A percentile compares a stretch with the other conserved stretches of the same genome.
phyloP scores from a whole-genome alignment of 108 stramenopile genomes.

The Nitzschia putrida region DNA sequence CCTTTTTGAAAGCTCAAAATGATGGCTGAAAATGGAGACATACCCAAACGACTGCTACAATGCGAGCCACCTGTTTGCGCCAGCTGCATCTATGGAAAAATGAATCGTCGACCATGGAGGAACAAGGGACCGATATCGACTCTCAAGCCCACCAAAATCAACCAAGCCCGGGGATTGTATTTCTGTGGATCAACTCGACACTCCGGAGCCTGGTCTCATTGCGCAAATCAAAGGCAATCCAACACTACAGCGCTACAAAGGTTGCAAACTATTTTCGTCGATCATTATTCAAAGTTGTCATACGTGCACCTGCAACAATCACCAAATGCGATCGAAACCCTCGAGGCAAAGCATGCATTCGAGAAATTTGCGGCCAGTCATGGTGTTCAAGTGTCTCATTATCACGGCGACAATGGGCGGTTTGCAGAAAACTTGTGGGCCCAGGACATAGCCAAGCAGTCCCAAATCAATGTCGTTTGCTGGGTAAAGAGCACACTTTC shows the following conservation, averaged over 20 bases:
- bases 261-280: too few species aligned
- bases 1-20: too few species aligned
- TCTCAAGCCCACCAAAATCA: neutral
- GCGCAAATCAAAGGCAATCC: constrained; percentile 45
- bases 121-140: neutral
- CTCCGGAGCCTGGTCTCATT: constrained; percentile 41
- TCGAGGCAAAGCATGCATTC: constrained; percentile 45
- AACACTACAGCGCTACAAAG: constrained; percentile 38
- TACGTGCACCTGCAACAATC: constrained; percentile 44
- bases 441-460: neutral
- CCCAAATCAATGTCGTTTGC: constrained; percentile 48
- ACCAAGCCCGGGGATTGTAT: constrained; percentile 35
- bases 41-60: constrained; percentile 11
- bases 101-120: constrained; percentile 33
- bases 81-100: constrained; percentile 34
- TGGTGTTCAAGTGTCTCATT: constrained; percentile 30
- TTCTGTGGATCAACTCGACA: constrained; percentile 45
- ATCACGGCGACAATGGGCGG: constrained; percentile 63
- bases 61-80: constrained; percentile 27
- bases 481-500: constrained; percentile 52
- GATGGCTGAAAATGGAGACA: too few species aligned
- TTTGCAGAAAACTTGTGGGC: constrained; percentile 41
- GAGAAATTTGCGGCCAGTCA: constrained; percentile 20
- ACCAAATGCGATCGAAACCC: constrained; percentile 34
- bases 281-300: constrained; percentile 22